Percentiles rank a stretch among this genome's conserved stretches.
These are phyloP conservation scores for Pseudozyma sp. DNA, from an alignment of 1,284 basidiomycete species.

Conservation along the genomic window DNA sequence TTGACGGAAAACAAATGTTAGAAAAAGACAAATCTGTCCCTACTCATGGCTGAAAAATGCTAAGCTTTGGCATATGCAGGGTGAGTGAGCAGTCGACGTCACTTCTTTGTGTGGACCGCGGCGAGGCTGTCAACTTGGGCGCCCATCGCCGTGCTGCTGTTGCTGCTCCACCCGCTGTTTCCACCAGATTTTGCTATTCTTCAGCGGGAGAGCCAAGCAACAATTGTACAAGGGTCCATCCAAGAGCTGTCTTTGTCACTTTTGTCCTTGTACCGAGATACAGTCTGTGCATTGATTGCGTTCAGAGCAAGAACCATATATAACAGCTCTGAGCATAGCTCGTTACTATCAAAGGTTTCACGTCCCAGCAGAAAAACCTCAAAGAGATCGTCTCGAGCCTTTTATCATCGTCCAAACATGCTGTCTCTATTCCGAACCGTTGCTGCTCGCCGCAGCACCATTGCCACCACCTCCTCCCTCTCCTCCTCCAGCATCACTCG, in stretches of 20 bases:
- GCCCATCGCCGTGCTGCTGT: no score
- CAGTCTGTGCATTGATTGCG: neutral
- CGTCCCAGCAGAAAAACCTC: no score
- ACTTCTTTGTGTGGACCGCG: neutral
- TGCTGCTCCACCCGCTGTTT: no score
- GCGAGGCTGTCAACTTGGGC: no score
- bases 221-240: neutral
- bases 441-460: conserved; percentile 1
- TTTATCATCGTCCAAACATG: no score
- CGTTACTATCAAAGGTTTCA: no score
- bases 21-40: no score
- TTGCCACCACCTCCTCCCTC: neutral
- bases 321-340: neutral
- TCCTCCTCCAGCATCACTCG: neutral
- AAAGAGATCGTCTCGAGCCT: no score
- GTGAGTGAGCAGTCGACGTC: conserved; percentile 5
- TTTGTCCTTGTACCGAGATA: neutral
- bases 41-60: no score
- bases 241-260: neutral
- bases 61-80: neutral
- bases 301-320: neutral
- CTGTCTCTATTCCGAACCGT: conserved; percentile 3
- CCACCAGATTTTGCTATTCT: no score
- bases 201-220: no score
- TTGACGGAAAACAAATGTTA: no score